A percentile compares a stretch with the other conserved stretches of the same genome.
These are phyloP conservation scores for Cladosporium sp. DNA, from an alignment of 2,329 filamentous ascomycete genomes.

Conservation along the genomic window DNA sequence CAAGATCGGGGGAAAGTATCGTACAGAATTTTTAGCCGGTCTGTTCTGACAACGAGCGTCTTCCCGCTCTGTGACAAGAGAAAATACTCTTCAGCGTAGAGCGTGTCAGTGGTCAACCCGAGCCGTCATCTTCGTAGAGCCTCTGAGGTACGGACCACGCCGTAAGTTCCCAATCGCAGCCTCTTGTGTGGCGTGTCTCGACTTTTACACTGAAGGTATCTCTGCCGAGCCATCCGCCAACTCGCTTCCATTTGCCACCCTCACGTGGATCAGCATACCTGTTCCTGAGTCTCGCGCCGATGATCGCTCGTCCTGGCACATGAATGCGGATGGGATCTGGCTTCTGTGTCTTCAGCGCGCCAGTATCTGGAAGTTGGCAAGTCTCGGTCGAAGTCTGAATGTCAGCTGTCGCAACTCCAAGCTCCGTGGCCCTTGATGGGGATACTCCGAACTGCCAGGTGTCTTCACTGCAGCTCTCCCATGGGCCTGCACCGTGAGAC, in stretches of 20 bases:
- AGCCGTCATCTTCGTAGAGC: neutral
- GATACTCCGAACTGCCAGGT: conserved; percentile 2
- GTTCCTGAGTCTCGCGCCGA: conserved; percentile 13
- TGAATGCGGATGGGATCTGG: conserved; percentile 10
- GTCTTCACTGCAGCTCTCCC: conserved; percentile 7
- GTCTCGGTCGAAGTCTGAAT: conserved; percentile 10
- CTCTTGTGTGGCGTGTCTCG: conserved; percentile 13
- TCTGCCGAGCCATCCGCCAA: conserved; percentile 12
- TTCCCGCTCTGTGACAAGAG: neutral
- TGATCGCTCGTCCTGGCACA: conserved; percentile 7
- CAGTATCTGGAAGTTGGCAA: conserved; percentile 5
- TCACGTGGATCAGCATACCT: conserved; percentile 17
- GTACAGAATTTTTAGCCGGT: too few relatives aligned
- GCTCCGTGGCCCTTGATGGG: neutral
- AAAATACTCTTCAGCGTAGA: neutral
- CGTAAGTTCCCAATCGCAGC: conserved; percentile 14
- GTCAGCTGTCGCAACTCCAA: conserved; percentile 2
- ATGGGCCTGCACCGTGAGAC: conserved; percentile 10
- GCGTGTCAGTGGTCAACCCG: neutral
- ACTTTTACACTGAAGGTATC: conserved; percentile 15
- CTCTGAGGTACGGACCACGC: conserved; percentile 4
- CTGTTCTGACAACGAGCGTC: neutral
- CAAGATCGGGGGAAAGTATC: too few relatives aligned
- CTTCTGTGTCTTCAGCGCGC: conserved; percentile 5
- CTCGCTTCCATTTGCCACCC: conserved; percentile 14